A percentile compares a stretch with the other conserved stretches of the same genome.
Evolutionary conservation across 2,329 filamentous ascomycete species (phyloP).

Genomic region (Colletotrichum agaves): DNA sequence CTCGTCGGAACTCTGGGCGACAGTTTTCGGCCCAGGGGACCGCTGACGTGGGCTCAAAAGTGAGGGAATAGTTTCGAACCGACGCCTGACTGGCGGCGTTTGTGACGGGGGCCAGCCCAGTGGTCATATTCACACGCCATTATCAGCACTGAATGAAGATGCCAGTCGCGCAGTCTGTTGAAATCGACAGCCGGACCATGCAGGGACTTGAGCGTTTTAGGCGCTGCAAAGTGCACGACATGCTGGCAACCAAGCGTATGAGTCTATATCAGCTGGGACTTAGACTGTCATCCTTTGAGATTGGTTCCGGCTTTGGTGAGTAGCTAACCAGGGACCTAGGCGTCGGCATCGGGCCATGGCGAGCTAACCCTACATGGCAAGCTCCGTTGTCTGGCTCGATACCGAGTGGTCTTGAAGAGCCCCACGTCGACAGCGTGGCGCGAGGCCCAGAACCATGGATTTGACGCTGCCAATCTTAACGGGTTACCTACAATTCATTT

Average conservation of each 20-base stretch:
- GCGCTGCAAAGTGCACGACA: too few relatives aligned
- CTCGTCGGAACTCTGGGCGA: conserved; percentile 16
- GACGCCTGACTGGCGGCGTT: not conserved
- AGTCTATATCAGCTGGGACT: not conserved
- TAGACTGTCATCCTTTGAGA: not conserved
- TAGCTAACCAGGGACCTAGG: not conserved
- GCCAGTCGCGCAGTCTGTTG: not conserved
- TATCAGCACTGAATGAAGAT: too few relatives aligned
- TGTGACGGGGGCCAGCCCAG: conserved; percentile 21
- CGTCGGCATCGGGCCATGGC: not conserved
- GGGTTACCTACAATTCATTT: conserved; percentile 22
- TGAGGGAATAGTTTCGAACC: not conserved
- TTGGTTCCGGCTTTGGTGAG: not conserved
- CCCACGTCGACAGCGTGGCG: conserved; percentile 19
- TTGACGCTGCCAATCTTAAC: conserved; percentile 22
- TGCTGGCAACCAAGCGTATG: not conserved
- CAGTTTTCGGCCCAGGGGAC: not conserved
- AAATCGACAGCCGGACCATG: too few relatives aligned
- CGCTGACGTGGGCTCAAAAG: not conserved
- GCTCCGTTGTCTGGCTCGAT: conserved; percentile 14
- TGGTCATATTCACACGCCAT: not conserved
- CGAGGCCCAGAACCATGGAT: conserved; percentile 14
- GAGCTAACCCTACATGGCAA: conserved; percentile 6
- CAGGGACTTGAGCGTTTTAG: too few relatives aligned
- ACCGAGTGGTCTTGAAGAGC: conserved; percentile 11